These are phyloP conservation scores for Nothopassalora personata DNA, from an alignment of 2,329 filamentous ascomycete species.

Conservation along the genomic window DNA sequence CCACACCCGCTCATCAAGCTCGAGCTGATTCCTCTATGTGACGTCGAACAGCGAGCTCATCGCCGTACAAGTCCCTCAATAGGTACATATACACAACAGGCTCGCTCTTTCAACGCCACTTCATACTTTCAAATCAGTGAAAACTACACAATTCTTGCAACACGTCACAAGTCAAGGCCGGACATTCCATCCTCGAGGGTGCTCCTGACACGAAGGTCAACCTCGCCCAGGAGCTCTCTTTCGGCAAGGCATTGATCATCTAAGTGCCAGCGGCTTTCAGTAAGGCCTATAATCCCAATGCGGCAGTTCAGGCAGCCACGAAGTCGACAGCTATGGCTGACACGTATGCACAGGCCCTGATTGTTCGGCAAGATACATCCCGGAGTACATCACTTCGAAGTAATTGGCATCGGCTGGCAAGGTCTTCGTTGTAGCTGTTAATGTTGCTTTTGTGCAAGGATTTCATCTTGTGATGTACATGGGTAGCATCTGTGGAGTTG, in stretches of 20 bases:
- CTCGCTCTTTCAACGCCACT: neutral
- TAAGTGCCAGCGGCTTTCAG: slow-evolving; percentile 62
- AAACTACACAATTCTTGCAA: neutral
- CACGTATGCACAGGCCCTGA: slow-evolving; percentile 42
- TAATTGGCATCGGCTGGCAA: slow-evolving; percentile 73
- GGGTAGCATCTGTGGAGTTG: neutral
- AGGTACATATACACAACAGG: slow-evolving; percentile 1
- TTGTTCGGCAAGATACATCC: slow-evolving; percentile 68
- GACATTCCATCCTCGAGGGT: slow-evolving; percentile 74
- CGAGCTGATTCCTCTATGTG: neutral
- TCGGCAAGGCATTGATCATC: slow-evolving; percentile 72
- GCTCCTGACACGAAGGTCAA: slow-evolving; percentile 90
- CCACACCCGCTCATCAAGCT: neutral
- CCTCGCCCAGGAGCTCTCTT: slow-evolving; percentile 65
- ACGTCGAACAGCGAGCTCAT: neutral
- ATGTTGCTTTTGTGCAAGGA: slow-evolving; percentile 88
- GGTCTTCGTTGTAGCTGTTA: slow-evolving; percentile 87
- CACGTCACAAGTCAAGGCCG: slow-evolving; percentile 56
- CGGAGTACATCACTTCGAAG: slow-evolving; percentile 76
- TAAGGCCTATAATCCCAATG: slow-evolving; percentile 11
- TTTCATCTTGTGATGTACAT: neutral
- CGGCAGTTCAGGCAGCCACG: neutral
- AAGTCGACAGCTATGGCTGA: slow-evolving; percentile 1
- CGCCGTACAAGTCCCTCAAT: neutral
- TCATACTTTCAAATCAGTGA: neutral